phyloP scores from a whole-genome alignment of 1,284 basidiomycete genomes.

The Paramarasmius palmivorus region DNA sequence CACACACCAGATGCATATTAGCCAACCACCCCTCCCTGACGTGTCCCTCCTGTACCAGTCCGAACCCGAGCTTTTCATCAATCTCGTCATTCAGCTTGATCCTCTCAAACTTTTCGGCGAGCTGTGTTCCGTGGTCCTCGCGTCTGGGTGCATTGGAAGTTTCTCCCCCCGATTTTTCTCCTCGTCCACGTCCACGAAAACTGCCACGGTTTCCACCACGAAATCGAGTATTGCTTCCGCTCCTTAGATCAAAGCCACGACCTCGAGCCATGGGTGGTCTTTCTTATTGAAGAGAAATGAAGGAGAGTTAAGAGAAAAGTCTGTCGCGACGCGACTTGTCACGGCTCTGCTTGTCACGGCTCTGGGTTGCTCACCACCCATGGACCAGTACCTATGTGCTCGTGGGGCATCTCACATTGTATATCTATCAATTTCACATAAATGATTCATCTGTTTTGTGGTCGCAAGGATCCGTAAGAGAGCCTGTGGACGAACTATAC shows the following conservation, averaged over 20 bases:
- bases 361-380: no score
- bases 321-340: no score
- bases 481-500: no score
- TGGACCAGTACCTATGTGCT: no score
- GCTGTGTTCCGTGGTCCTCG: constrained; percentile 85
- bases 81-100: constrained; percentile 80
- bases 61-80: constrained; percentile 93
- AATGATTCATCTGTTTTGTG: no score
- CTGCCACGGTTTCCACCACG: constrained; percentile 33
- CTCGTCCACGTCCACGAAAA: constrained; percentile 52
- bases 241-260: constrained; percentile 22
- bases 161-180: constrained; percentile 22
- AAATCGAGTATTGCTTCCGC: constrained; percentile 32
- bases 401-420: no score
- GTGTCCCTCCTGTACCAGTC: constrained; percentile 72
- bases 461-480: no score
- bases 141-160: constrained; percentile 57
- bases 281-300: no score
- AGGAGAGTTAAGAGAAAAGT: no score
- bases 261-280: constrained; percentile 27
- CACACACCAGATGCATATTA: constrained; percentile 97
- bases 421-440: no score
- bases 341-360: no score
- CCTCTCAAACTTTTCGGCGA: constrained; percentile 83
- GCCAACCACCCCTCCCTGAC: constrained; percentile 90